phyloP scores from a whole-genome alignment of 2,329 filamentous ascomycete species.

The Berkeleyomyces rouxiae region DNA sequence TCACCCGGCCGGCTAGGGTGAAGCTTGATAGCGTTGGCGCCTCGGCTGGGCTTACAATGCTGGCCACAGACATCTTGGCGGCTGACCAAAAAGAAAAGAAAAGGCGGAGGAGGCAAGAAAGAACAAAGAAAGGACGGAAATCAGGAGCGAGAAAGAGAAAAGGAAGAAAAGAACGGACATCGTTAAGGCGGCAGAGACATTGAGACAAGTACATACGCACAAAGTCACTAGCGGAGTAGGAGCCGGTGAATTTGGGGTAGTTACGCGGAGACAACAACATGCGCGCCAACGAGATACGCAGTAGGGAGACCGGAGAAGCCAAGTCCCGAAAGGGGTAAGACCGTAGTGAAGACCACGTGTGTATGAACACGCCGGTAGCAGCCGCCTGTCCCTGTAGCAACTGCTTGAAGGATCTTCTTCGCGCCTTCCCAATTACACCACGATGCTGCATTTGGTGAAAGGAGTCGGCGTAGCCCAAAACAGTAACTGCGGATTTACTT shows the following conservation, averaged over 20 bases:
- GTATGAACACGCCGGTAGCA: too few relatives aligned
- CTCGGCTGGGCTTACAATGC: neutral
- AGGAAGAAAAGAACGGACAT: neutral
- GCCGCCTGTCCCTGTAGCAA: neutral
- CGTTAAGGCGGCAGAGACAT: neutral
- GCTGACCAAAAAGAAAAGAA: neutral
- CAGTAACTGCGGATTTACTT: too few relatives aligned
- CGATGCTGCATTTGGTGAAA: too few relatives aligned
- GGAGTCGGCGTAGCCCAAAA: too few relatives aligned
- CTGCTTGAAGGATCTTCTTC: neutral
- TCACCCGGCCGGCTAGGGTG: slow-evolving; percentile 69
- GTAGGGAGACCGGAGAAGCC: neutral
- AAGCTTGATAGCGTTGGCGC: slow-evolving; percentile 65
- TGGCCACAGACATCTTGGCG: neutral
- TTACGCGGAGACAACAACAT: neutral
- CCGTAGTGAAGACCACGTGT: too few relatives aligned
- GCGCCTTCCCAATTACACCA: too few relatives aligned
- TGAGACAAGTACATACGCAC: neutral
- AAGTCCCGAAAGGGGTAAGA: neutral
- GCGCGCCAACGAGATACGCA: too few relatives aligned
- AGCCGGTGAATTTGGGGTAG: neutral
- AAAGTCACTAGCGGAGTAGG: neutral
- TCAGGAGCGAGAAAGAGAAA: neutral
- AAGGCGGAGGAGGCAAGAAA: neutral
- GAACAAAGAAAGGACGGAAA: neutral